These are phyloP conservation scores for Hypoxylon lenormandii DNA, from an alignment of 495 filamentous ascomycete species.

Conservation along the genomic window DNA sequence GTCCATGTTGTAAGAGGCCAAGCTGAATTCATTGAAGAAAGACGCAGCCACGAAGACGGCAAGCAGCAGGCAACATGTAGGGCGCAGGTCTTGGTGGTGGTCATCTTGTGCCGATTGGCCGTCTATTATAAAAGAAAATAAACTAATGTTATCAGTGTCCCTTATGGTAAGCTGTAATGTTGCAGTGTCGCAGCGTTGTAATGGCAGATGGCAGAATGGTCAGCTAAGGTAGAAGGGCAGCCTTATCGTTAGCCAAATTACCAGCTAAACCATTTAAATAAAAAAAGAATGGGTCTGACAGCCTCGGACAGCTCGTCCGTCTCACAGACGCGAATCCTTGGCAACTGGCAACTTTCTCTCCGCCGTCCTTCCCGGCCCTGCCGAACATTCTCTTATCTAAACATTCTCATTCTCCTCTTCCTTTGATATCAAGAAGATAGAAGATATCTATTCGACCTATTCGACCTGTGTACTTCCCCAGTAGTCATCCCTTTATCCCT, in stretches of 20 bases:
- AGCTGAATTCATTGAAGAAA: conserved; percentile 7
- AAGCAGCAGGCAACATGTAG: conserved; percentile 10
- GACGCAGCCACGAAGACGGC: not conserved
- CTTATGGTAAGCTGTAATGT: too few species aligned
- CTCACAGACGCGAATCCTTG: conserved; percentile 15
- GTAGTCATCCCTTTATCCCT: conserved; percentile 24
- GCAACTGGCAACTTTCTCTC: conserved; percentile 30
- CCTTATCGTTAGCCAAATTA: conserved; percentile 27
- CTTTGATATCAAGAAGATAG: conserved; percentile 29
- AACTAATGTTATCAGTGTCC: conserved; percentile 12
- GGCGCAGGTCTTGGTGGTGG: not conserved
- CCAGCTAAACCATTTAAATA: too few species aligned
- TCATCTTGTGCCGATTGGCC: conserved; percentile 14
- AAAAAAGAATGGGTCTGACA: conserved; percentile 34
- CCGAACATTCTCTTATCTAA: conserved; percentile 39
- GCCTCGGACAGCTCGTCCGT: conserved; percentile 34
- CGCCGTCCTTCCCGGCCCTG: conserved; percentile 40
- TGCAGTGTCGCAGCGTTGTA: too few species aligned
- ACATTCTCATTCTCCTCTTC: conserved; percentile 13
- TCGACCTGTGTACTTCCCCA: not conserved
- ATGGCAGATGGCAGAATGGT: too few species aligned
- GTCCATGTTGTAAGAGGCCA: not conserved
- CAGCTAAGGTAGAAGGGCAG: conserved; percentile 16
- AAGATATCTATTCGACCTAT: not conserved
- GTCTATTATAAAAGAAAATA: conserved; percentile 13